Conservation (phyloP, 2,329 filamentous ascomycete species). For the Trichoderma koningii region DNA sequence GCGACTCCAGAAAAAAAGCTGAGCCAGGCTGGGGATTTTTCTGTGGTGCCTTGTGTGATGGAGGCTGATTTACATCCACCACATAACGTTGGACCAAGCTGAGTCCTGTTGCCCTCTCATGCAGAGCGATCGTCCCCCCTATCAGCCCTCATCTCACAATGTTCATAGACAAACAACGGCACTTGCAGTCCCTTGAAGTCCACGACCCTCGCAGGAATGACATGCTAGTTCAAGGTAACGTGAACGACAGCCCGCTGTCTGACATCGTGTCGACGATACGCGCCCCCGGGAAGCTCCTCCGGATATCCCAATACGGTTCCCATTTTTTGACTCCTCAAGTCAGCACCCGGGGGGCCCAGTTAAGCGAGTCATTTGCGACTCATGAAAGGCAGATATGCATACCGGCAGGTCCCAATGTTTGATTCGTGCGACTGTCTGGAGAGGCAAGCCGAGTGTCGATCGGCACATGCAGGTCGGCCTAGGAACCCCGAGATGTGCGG, state of each 20-base stretch:
- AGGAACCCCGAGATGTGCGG: slow-evolving; percentile 9
- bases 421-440: slow-evolving; percentile 11
- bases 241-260: too few relatives aligned
- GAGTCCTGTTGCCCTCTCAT: too few relatives aligned
- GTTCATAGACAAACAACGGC: too few relatives aligned
- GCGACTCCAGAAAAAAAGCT: not conserved
- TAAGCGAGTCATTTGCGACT: slow-evolving; percentile 22
- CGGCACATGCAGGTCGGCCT: slow-evolving; percentile 16
- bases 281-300: not conserved
- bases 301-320: not conserved
- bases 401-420: not conserved
- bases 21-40: not conserved
- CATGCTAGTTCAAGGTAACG: too few relatives aligned
- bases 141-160: too few relatives aligned
- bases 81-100: not conserved
- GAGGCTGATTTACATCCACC: not conserved
- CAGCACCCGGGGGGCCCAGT: slow-evolving; percentile 10
- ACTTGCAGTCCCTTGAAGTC: too few relatives aligned
- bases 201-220: too few relatives aligned
- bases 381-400: slow-evolving; percentile 10
- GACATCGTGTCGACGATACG: not conserved
- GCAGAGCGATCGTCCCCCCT: too few relatives aligned
- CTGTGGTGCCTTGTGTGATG: not conserved
- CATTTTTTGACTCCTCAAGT: slow-evolving; percentile 1
- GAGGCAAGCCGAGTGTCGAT: slow-evolving; percentile 7